Percentiles rank a stretch among this genome's conserved stretches.
Evolutionary conservation across 331 rosid genomes (phyloP).

Genomic region (Malus hybrid): DNA sequence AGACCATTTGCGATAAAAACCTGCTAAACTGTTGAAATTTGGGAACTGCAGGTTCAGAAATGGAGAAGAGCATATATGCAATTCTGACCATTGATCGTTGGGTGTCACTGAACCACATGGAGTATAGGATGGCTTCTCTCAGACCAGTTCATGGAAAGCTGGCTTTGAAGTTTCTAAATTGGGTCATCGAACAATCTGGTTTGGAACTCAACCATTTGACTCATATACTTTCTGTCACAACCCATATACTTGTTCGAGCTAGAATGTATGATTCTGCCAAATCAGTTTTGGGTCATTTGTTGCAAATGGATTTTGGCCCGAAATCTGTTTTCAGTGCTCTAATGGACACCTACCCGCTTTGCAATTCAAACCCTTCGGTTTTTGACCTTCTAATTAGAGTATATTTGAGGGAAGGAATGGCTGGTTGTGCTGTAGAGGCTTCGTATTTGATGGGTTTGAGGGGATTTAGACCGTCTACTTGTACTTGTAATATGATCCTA

Average conservation of each 20-base stretch:
- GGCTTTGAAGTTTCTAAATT: slow-evolving; percentile 62
- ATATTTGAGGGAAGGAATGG: slow-evolving; percentile 50
- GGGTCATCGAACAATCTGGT: slow-evolving; percentile 60
- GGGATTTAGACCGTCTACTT: slow-evolving; percentile 63
- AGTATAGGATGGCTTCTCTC: slow-evolving; percentile 51
- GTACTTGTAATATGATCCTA: slow-evolving; percentile 68
- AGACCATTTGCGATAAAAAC: too few species aligned
- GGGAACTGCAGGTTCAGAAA: slow-evolving; percentile 19
- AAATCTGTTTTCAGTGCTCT: slow-evolving; percentile 45
- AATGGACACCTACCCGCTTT: slow-evolving; percentile 64
- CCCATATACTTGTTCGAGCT: slow-evolving; percentile 71
- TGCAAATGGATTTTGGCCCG: slow-evolving; percentile 36
- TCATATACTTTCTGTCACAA: slow-evolving; percentile 48
- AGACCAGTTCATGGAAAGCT: slow-evolving; percentile 76
- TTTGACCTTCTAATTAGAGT: slow-evolving; percentile 67
- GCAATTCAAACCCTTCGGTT: slow-evolving; percentile 73
- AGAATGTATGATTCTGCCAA: slow-evolving; percentile 60
- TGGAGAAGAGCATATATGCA: slow-evolving; percentile 67
- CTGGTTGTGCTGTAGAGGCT: slow-evolving; percentile 46
- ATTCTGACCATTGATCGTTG: slow-evolving; percentile 66
- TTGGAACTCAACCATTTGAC: slow-evolving; percentile 55
- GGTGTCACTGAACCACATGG: slow-evolving; percentile 75
- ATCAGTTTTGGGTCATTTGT: slow-evolving; percentile 40
- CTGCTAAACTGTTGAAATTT: background rate
- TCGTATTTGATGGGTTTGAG: slow-evolving; percentile 51